These are phyloP conservation scores for Boletus eberwhitei DNA, from an alignment of 768 basidiomycete species.

Conservation along the genomic window DNA sequence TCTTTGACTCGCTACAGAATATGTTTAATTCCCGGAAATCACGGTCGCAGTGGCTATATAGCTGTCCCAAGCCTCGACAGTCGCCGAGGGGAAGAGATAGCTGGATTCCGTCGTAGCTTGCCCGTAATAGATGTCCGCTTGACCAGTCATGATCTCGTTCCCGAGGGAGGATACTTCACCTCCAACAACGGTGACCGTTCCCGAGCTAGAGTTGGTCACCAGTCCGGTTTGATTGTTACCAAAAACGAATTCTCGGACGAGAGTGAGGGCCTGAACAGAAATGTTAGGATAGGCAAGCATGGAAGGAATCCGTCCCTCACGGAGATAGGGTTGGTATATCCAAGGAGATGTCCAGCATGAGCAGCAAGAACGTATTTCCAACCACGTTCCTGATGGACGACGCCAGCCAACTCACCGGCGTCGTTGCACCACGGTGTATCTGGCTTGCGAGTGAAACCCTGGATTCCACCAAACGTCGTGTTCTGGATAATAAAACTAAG, in stretches of 20 bases:
- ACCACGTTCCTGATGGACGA: slow-evolving; percentile 70
- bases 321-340: slow-evolving; percentile 31
- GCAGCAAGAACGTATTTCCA: slow-evolving; percentile 44
- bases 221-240: slow-evolving; percentile 59
- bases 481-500: slow-evolving; percentile 42
- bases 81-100: slow-evolving; percentile 52
- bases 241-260: slow-evolving; percentile 65
- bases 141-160: slow-evolving; percentile 48
- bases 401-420: slow-evolving; percentile 53
- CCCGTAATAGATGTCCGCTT: slow-evolving; percentile 54
- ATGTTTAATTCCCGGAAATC: too few species aligned
- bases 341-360: slow-evolving; percentile 39
- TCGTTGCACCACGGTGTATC: slow-evolving; percentile 66
- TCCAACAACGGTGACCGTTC: slow-evolving; percentile 35
- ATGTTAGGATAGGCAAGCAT: neutral
- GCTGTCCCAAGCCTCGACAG: slow-evolving; percentile 52
- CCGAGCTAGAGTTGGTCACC: slow-evolving; percentile 36
- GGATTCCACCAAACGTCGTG: slow-evolving; percentile 76
- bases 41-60: slow-evolving; percentile 47
- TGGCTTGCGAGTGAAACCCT: slow-evolving; percentile 68
- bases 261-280: slow-evolving; percentile 48
- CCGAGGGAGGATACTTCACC: slow-evolving; percentile 49
- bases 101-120: slow-evolving; percentile 45
- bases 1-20: too few species aligned
- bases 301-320: slow-evolving; percentile 37